Evolutionary conservation across 2,329 filamentous ascomycete genomes (phyloP).

Genomic region (Apiospora kogelbergensis): DNA sequence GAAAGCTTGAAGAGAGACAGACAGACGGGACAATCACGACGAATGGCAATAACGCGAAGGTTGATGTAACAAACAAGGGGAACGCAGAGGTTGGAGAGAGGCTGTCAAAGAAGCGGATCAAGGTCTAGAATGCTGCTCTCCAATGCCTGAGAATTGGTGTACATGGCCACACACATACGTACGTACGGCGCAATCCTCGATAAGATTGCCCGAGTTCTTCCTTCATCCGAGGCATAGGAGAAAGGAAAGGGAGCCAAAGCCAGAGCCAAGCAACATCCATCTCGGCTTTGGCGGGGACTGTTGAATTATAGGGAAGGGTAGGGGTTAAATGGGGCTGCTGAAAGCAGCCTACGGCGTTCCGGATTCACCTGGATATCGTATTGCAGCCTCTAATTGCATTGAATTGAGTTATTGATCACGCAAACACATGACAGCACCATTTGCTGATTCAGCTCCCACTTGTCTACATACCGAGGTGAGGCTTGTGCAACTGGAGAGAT

Average conservation of each 20-base stretch:
- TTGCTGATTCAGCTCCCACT: neutral
- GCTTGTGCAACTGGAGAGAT: no score
- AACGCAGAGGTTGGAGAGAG: neutral
- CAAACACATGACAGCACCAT: no score
- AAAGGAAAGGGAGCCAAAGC: neutral
- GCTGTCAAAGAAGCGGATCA: neutral
- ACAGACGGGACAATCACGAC: no score
- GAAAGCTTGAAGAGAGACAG: neutral
- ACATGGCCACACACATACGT: neutral
- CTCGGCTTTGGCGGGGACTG: neutral
- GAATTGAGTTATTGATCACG: neutral
- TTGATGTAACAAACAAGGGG: neutral
- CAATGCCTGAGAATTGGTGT: neutral
- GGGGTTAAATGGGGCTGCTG: neutral
- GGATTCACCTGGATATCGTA: neutral
- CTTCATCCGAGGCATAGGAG: neutral
- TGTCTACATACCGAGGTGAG: neutral
- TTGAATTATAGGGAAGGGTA: neutral
- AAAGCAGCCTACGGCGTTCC: neutral
- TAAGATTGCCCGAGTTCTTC: neutral
- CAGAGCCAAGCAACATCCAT: neutral
- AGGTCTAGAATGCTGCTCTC: neutral
- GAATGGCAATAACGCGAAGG: neutral
- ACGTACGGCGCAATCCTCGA: neutral
- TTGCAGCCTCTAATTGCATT: neutral